Conservation (phyloP, 208 protist genomes). For the Leptomonas pyrrhocoris region DNA sequence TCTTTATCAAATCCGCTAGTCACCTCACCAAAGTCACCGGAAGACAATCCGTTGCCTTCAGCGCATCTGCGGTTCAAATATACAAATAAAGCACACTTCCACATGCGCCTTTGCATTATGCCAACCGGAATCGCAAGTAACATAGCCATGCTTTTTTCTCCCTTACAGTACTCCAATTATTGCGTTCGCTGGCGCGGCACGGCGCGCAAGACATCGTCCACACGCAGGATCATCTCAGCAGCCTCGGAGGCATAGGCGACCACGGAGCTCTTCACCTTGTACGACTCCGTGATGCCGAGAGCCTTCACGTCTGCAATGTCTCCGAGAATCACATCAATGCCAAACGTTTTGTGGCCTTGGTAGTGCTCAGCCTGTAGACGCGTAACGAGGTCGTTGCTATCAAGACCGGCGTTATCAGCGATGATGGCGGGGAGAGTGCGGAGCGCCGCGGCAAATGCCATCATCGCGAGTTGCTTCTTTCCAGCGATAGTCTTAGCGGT, state of each 20-base stretch:
- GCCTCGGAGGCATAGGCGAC: conserved; percentile 97
- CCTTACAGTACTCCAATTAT: not conserved
- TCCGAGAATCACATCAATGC: conserved; percentile 96
- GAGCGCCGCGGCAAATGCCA: conserved; percentile 98
- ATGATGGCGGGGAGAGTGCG: conserved; percentile 96
- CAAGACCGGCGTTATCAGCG: conserved; percentile 98
- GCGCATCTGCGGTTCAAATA: not conserved
- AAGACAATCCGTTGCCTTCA: too few relatives aligned
- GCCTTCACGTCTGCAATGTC: conserved; percentile 94
- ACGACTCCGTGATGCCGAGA: conserved; percentile 98
- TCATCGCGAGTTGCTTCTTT: conserved; percentile 91
- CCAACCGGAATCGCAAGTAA: not conserved
- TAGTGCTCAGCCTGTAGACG: conserved; percentile 90
- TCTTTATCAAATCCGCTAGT: too few relatives aligned
- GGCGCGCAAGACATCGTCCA: conserved; percentile 98
- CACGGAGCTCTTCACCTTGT: conserved; percentile 97
- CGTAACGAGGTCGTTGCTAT: conserved; percentile 97
- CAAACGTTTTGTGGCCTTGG: conserved; percentile 64
- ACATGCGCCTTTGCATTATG: not conserved
- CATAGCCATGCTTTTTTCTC: not conserved
- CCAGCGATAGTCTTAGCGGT: conserved; percentile 85
- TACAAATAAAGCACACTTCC: not conserved
- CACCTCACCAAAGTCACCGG: too few relatives aligned
- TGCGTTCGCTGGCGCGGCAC: conserved; percentile 93
- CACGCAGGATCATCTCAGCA: conserved; percentile 99